Conservation (phyloP, 108 stramenopile species). For the Parmales sp. region DNA sequence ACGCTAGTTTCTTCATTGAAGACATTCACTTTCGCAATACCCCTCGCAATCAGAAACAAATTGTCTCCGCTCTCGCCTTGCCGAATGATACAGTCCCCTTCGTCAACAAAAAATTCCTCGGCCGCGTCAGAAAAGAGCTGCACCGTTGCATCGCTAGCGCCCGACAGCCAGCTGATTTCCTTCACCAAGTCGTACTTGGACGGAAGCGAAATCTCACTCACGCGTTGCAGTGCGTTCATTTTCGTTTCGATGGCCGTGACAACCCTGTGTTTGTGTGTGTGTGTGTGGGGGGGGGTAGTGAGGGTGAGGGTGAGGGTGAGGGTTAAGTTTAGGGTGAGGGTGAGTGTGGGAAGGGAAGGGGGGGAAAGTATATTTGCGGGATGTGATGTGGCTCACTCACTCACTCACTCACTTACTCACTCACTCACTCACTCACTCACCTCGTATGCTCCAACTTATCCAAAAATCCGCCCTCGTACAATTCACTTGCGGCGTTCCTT, state of each 20-base stretch:
- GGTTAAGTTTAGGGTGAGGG: too few relatives aligned
- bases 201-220: not conserved
- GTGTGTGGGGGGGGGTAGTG: too few relatives aligned
- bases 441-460: slow-evolving; percentile 9
- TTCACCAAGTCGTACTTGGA: not conserved
- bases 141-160: not conserved
- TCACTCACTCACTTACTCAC: too few relatives aligned
- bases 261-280: too few relatives aligned
- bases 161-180: not conserved
- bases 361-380: too few relatives aligned
- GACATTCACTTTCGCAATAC: not conserved
- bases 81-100: not conserved
- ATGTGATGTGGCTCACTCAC: too few relatives aligned
- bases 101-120: not conserved
- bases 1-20: not conserved
- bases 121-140: not conserved
- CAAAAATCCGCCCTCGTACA: slow-evolving; percentile 5
- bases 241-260: not conserved
- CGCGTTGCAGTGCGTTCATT: not conserved
- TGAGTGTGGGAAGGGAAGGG: too few relatives aligned
- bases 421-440: too few relatives aligned
- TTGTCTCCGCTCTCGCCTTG: not conserved
- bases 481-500: not conserved
- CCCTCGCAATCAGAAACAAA: not conserved
- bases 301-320: too few relatives aligned